A percentile compares a stretch with the other conserved stretches of the same genome.
These are phyloP conservation scores for Ogataea zsoltii DNA, from an alignment of 805 yeast genomes.

Conservation along the genomic window DNA sequence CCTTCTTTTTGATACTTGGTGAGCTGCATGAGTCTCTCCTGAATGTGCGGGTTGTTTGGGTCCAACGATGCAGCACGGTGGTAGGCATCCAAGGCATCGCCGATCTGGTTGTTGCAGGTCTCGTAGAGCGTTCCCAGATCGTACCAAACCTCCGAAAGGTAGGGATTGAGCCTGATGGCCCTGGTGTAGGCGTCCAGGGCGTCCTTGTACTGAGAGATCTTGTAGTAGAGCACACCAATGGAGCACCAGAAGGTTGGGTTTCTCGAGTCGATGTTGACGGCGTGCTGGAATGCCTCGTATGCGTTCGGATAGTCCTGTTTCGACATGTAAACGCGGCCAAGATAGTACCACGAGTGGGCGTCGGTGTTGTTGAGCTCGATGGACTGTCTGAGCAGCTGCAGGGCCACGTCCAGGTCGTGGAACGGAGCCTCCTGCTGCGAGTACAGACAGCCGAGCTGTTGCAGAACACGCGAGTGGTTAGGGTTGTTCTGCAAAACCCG, in stretches of 20 bases:
- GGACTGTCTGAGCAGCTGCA: slow-evolving; percentile 79
- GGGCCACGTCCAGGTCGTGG: slow-evolving; percentile 81
- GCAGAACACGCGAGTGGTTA: slow-evolving; percentile 92
- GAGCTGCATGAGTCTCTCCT: slow-evolving; percentile 86
- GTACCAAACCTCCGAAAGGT: slow-evolving; percentile 97
- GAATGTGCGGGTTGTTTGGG: slow-evolving; percentile 92
- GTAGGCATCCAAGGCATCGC: slow-evolving; percentile 95
- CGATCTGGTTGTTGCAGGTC: slow-evolving; percentile 92
- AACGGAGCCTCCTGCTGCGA: slow-evolving; percentile 70
- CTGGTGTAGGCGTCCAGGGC: slow-evolving; percentile 97
- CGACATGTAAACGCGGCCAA: slow-evolving; percentile 97
- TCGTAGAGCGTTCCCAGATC: slow-evolving; percentile 96
- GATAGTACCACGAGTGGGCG: slow-evolving; percentile 96
- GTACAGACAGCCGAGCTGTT: slow-evolving; percentile 93
- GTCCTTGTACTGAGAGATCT: slow-evolving; percentile 93
- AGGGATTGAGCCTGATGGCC: slow-evolving; percentile 93
- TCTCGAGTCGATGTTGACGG: slow-evolving; percentile 93
- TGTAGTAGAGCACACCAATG: slow-evolving; percentile 93
- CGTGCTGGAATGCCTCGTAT: slow-evolving; percentile 97
- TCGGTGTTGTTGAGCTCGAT: slow-evolving; percentile 86
- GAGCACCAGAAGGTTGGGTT: slow-evolving; percentile 99
- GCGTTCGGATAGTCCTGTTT: slow-evolving; percentile 94
- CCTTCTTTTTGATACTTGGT: slow-evolving; percentile 71
- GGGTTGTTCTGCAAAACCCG: slow-evolving; percentile 87
- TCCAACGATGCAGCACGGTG: slow-evolving; percentile 94